phyloP scores from a whole-genome alignment of 306 rosid species.

The Cucumis cinereus region DNA sequence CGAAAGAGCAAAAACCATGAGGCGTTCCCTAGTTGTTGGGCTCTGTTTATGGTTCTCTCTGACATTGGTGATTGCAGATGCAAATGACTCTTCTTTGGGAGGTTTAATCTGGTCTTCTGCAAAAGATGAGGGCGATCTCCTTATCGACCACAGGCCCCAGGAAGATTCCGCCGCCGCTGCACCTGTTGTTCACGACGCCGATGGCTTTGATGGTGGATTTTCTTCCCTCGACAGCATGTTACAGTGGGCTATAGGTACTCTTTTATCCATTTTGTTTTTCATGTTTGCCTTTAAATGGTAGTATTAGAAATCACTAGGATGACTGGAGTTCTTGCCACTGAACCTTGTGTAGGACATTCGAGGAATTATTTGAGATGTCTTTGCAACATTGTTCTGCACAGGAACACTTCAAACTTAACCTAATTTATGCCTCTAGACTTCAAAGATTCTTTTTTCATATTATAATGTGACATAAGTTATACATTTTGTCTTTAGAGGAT shows the following conservation, averaged over 20 bases:
- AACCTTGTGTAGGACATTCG: neutral
- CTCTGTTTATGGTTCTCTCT: neutral
- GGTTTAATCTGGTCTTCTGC: constrained; percentile 32
- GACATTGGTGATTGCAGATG: neutral
- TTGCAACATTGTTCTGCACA: neutral
- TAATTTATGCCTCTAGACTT: neutral
- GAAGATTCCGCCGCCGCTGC: constrained; percentile 11
- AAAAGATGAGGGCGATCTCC: constrained; percentile 35
- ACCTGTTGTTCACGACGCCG: neutral
- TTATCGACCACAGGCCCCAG: constrained; percentile 9
- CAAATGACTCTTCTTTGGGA: constrained; percentile 9
- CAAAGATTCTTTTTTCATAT: neutral
- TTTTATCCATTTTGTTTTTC: neutral
- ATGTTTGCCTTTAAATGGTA: neutral
- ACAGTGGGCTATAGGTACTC: constrained; percentile 79
- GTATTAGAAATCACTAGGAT: neutral
- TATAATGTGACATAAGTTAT: neutral
- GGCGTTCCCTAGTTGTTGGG: neutral
- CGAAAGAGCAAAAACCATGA: neutral
- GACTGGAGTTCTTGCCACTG: neutral
- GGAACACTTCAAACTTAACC: neutral
- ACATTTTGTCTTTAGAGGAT: neutral
- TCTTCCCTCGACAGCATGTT: constrained; percentile 80
- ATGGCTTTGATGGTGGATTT: constrained; percentile 62
- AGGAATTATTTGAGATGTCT: neutral